phyloP scores from a whole-genome alignment of 495 filamentous ascomycete species.

The Usnea hakonensis region DNA sequence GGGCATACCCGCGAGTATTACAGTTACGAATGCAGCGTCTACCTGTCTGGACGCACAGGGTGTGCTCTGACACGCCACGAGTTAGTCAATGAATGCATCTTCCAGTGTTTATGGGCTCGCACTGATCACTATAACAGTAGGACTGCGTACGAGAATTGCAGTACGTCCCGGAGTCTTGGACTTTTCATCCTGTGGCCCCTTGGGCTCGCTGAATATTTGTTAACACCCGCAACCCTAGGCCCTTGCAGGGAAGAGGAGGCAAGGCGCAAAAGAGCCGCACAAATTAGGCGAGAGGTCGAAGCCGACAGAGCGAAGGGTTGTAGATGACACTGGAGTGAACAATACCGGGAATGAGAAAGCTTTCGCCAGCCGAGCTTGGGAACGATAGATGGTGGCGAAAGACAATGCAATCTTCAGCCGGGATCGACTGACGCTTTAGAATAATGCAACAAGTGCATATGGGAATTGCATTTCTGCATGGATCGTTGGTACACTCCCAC shows the following conservation, averaged over 20 bases:
- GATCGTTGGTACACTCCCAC: not conserved
- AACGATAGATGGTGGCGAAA: not conserved
- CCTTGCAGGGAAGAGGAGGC: conserved; percentile 4
- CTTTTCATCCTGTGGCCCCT: not conserved
- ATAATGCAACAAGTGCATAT: not conserved
- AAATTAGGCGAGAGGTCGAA: conserved; percentile 3
- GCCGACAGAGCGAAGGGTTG: not conserved
- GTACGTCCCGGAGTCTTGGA: not conserved
- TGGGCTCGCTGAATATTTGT: not conserved
- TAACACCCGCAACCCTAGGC: not conserved
- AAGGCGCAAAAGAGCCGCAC: not conserved
- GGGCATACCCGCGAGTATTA: not conserved
- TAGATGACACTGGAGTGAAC: not conserved
- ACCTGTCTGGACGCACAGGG: not conserved
- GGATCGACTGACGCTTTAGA: not conserved
- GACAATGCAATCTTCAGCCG: not conserved
- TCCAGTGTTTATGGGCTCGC: not conserved
- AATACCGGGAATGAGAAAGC: not conserved
- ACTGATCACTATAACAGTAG: not conserved
- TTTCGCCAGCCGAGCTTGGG: not conserved
- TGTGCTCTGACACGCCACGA: not conserved
- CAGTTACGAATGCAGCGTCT: not conserved
- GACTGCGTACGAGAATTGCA: conserved; percentile 1
- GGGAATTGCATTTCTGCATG: not conserved
- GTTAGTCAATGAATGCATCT: not conserved